Evolutionary conservation across 2,329 filamentous ascomycete species (phyloP), one percentile per base, ranked within the genome.

Genomic region (Microdochium bolleyi): DNA sequence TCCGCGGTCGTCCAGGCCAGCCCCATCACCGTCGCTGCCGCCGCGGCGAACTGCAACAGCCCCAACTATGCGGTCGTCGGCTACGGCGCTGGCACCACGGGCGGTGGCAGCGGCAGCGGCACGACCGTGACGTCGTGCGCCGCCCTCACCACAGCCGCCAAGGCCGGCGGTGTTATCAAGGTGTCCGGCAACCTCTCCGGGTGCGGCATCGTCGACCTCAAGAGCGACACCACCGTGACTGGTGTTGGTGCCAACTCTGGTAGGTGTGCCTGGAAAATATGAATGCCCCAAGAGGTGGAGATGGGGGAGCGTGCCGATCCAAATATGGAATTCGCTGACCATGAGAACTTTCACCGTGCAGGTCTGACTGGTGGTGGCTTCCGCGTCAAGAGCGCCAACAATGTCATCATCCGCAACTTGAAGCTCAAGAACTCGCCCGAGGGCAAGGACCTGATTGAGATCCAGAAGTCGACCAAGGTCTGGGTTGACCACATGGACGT

Each of bases 321-420:
- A n/a, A n/a, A n/a, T n/a, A n/a, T n/a, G n/a, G n/a, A n/a, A n/a
- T n/a, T n/a, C n/a, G 27, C 48, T 37, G 30, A 16, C 10, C 14
- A 44, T 2, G 25, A 24, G 27, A 19, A n/a, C n/a, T n/a, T 21
- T 25, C 25, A 5, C 3, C 16, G 14, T 11, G 53, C 51, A 64
- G 68, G 68, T 49, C 66, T 80, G 22, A 66, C 70, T n/a, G 69
- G 72, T 50, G 65, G 74, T 52, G 73, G 73, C 8, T 64, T 82
- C 49, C 73, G 70, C 52, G 66, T 81, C 58, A 75, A 74, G 62
- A 62, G 67, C 37, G 67, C 64, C 19, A 70, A 61, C 53, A 83
- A 83, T 57, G 78, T 83, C 49, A 81, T 83, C 53, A 62, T 83
- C 49, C 76, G 75, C 49, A 83, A 83, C 66, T 62, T 83, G 37